Evolutionary conservation across 2,329 filamentous ascomycete genomes (phyloP), one percentile per base, ranked within the genome.

Genomic region (Clarireedia homoeocarpa): DNA sequence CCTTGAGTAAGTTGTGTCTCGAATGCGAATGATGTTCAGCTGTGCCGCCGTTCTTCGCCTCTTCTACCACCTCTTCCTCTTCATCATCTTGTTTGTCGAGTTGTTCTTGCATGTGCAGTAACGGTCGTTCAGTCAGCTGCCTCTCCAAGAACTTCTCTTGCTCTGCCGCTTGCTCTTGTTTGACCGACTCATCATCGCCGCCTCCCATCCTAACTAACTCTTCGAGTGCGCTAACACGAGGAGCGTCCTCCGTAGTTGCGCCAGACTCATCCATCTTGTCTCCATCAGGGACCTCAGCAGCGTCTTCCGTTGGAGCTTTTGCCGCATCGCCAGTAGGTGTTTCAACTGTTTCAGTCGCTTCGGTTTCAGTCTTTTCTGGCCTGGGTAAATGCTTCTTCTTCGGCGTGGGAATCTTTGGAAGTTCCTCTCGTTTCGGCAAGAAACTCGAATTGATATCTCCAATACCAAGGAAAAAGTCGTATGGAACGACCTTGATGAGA

Each of bases 371-470:
- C 2, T 27, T 54, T 52, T 59, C 49, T 14, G 48, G 46, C 26
- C 62, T 61, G 20, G 39, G n/a, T 17, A 47, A 30, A 23, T 48
- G 48, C 38, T 62, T 65, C 53, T 65, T 66, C 46, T 63, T 65
- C 2, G 61, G 42, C 9, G 61, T 59, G 15, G 53, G 48, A 48
- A 62, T 50, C 48, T 66, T 67, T 2, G 66, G 63, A 26, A 81
- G 71, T 65, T 85, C 77, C 63, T 80, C 72, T 58, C 80, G 84
- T 71, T 95, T 95, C 0, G 94, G 94, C 52, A 99, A 72, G 69
- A 97, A 99, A 69, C 89, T 96, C 12, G 92, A 95, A 74, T 99
- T 99, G 76, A 99, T 99, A 71, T 99, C 94, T 60, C 94, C 94
- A 61, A 96, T 96, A 15, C 94, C 94, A 56, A 95, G 89, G 74